Evolutionary conservation across 2,329 filamentous ascomycete genomes (phyloP).

Genomic region (Parastagonospora avenae): DNA sequence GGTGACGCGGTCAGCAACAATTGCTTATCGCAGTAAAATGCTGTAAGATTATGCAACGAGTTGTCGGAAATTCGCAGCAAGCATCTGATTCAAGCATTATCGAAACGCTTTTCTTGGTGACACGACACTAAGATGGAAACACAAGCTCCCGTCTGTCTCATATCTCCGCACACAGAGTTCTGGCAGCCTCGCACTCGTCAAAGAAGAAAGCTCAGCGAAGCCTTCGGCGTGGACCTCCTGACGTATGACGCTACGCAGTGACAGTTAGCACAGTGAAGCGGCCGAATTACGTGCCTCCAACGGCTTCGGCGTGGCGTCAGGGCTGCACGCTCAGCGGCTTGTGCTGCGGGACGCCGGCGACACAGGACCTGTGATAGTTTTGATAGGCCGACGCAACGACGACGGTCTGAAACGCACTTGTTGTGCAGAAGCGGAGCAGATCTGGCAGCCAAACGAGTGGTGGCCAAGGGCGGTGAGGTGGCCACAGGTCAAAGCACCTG

Average conservation of each 20-base stretch:
- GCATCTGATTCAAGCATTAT: neutral
- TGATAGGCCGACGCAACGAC: neutral
- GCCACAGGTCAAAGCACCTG: constrained; percentile 3
- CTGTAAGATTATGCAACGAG: neutral
- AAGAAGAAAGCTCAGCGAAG: neutral
- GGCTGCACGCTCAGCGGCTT: neutral
- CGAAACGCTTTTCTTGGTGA: constrained; percentile 5
- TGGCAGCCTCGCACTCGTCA: constrained; percentile 1
- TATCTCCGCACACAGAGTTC: neutral
- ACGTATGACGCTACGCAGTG: neutral
- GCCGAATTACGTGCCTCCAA: constrained; percentile 6
- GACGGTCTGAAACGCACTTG: constrained; percentile 2
- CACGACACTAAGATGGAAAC: constrained; percentile 3
- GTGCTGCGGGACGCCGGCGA: neutral
- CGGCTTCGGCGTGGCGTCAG: constrained; percentile 6
- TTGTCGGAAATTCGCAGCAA: neutral
- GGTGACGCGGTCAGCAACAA: neutral
- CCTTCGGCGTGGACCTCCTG: neutral
- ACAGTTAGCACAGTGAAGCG: neutral
- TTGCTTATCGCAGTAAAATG: neutral
- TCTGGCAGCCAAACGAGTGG: constrained; percentile 17
- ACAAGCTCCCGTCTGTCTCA: neutral
- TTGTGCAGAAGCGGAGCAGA: constrained; percentile 1
- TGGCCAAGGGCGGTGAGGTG: constrained; percentile 6
- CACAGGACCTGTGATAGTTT: neutral